Evolutionary conservation across 202 grass and related monocot genomes (phyloP).

Genomic region (Alloteropsis angusta): DNA sequence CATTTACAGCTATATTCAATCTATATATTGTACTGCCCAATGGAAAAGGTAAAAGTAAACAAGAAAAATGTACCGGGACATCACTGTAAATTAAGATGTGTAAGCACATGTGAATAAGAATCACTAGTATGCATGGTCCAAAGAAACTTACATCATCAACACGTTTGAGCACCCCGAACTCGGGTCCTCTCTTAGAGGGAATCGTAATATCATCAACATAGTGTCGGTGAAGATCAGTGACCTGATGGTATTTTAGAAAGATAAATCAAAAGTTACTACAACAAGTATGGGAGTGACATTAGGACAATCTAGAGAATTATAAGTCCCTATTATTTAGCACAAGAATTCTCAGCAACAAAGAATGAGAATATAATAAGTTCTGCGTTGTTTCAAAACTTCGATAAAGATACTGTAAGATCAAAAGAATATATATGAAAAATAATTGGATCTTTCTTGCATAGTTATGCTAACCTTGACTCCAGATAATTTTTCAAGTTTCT

Average conservation of each 20-base stretch:
- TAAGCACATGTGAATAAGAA: background rate
- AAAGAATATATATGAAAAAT: slow-evolving; percentile 21
- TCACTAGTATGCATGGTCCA: background rate
- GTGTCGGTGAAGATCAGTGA: slow-evolving; percentile 94
- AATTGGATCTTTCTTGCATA: slow-evolving; percentile 1
- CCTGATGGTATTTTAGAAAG: slow-evolving; percentile 38
- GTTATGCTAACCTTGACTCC: slow-evolving; percentile 63
- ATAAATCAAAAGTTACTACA: slow-evolving; percentile 7
- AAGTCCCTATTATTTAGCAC: background rate
- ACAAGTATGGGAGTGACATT: background rate
- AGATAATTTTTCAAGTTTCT: slow-evolving; percentile 92
- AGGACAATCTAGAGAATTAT: background rate
- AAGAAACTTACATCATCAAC: slow-evolving; percentile 88
- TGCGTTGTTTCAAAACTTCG: background rate
- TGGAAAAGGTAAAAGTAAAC: background rate
- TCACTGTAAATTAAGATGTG: background rate
- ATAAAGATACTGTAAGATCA: slow-evolving; percentile 8
- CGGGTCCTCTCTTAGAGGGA: slow-evolving; percentile 66
- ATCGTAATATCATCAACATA: slow-evolving; percentile 96
- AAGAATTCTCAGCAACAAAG: slow-evolving; percentile 2
- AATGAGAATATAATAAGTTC: background rate
- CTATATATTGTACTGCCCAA: background rate
- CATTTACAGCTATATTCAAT: background rate
- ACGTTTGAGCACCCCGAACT: slow-evolving; percentile 78
- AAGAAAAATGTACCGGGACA: background rate